These are phyloP conservation scores for Eruca vesicaria DNA, from an alignment of 441 rosid genomes.

Conservation along the genomic window DNA sequence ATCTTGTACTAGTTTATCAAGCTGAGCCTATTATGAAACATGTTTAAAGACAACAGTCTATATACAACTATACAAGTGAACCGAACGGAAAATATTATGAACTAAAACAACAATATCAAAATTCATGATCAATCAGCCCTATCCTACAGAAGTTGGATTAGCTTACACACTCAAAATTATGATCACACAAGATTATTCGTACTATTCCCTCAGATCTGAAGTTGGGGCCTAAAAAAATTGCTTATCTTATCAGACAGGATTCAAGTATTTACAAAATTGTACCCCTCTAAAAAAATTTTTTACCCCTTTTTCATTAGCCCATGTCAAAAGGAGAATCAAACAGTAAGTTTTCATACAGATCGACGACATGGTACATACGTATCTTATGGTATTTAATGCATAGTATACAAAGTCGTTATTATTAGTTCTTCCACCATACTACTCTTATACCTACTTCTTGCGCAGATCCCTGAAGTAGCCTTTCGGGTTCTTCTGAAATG, in stretches of 20 bases:
- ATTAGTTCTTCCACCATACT: neutral
- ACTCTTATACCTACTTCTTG: neutral
- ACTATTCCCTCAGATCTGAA: neutral
- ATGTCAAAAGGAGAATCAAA: neutral
- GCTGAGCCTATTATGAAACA: neutral
- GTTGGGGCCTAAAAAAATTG: neutral
- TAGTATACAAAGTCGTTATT: neutral
- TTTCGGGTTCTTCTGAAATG: neutral
- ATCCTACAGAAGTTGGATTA: neutral
- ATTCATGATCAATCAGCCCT: neutral
- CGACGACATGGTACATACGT: neutral
- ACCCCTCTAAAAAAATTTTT: no score
- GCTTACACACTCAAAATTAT: neutral
- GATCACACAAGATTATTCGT: neutral
- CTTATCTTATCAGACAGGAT: no score
- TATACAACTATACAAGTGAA: no score
- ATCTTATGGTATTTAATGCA: neutral
- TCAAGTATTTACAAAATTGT: no score
- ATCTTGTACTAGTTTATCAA: neutral
- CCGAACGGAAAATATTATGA: neutral
- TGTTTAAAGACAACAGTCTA: no score
- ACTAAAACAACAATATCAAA: neutral
- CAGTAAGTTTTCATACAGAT: neutral
- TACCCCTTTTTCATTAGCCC: neutral
- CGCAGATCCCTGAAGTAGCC: neutral